Base-by-base conservation (phyloP, 78 protist genomes). In the Polysphondylium violaceum region DNA sequence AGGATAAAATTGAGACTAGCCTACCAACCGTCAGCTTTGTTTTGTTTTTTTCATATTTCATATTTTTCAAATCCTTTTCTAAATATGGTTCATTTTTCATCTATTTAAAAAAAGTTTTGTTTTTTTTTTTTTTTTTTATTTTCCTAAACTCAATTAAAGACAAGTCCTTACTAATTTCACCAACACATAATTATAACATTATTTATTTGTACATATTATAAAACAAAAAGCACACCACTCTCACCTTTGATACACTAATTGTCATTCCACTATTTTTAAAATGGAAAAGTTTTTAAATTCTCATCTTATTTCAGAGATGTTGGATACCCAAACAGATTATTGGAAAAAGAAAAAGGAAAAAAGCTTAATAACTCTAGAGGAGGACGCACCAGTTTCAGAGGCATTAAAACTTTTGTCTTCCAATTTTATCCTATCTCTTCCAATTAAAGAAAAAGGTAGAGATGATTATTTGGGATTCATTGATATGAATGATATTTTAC, bases 401-500 rank as follows among this genome's bases (percentile, higher is more conserved):
- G 78, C 90, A 27, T 25, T 83, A n/a, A 38, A 55, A n/a, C 14
- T 83, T 17, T 23, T 83, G 16, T 27, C 78, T 1, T 5, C 56
- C 4, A 53, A 68, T 38, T 25, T 69, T 14, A 83, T 83, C 6
- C 65, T 83, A 29, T 83, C 90, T 25, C 2, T 83, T 7, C 90
- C 90, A 40, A 78, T 83, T 0, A 69, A 41, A 0, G 90, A 83
- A 14, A 61, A 33, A 33, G 19, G 60, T 11, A 69, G 55, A 41
- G 72, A 59, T 53, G 88, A 79, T 3, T 83, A 55, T 40, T 23
- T 83, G 9, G 90, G 90, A 16, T 83, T 83, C 29, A 43, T 83
- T 9, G 90, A 83, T 69, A 69, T 83, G 78, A 69, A 68, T 43
- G 90, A 83, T 69, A 58, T 83, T 31, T 17, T 83, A 1, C 59